phyloP scores from a whole-genome alignment of 495 filamentous ascomycete genomes.

The Aspergillus saccharolyticus region DNA sequence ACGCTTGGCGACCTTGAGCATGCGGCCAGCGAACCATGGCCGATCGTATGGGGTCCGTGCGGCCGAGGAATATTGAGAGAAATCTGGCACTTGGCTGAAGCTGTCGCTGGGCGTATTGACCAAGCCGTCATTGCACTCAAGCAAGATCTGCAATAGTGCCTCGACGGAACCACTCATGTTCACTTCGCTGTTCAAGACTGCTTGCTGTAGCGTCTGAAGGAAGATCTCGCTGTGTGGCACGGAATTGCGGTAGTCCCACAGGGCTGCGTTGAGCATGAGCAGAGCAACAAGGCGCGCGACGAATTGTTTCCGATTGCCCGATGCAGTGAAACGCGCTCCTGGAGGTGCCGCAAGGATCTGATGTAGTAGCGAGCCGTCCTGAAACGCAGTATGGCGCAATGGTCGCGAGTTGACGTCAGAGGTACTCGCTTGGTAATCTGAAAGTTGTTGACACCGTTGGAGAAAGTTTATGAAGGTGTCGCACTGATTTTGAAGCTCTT shows the following conservation, averaged over 20 bases:
- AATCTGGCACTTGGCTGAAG: slow-evolving; percentile 19
- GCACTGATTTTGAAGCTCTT: slow-evolving; percentile 33
- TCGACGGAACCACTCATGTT: slow-evolving; percentile 34
- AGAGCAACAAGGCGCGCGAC: slow-evolving; percentile 29
- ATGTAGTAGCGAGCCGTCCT: slow-evolving; percentile 22
- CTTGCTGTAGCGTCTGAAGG: slow-evolving; percentile 25
- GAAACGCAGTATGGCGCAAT: slow-evolving; percentile 25
- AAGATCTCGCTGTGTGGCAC: slow-evolving; percentile 24
- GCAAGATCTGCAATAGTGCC: slow-evolving; percentile 37
- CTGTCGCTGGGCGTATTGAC: not conserved
- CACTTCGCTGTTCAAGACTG: slow-evolving; percentile 33
- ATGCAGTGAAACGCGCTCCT: slow-evolving; percentile 25
- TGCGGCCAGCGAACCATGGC: slow-evolving; percentile 39
- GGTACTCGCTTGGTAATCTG: slow-evolving; percentile 23
- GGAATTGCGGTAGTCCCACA: slow-evolving; percentile 40
- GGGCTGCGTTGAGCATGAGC: slow-evolving; percentile 35
- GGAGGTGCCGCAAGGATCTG: slow-evolving; percentile 31
- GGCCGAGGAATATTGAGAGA: slow-evolving; percentile 27
- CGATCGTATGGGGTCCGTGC: slow-evolving; percentile 25
- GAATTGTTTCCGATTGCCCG: slow-evolving; percentile 35
- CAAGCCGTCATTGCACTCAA: slow-evolving; percentile 31
- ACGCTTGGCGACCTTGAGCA: slow-evolving; percentile 41
- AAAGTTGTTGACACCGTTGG: slow-evolving; percentile 32
- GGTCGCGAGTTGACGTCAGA: slow-evolving; percentile 9
- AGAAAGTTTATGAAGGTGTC: slow-evolving; percentile 38